Evolutionary conservation across 805 yeast species (phyloP), one percentile per base, ranked within the genome.

Genomic region (Torulaspora indica): DNA sequence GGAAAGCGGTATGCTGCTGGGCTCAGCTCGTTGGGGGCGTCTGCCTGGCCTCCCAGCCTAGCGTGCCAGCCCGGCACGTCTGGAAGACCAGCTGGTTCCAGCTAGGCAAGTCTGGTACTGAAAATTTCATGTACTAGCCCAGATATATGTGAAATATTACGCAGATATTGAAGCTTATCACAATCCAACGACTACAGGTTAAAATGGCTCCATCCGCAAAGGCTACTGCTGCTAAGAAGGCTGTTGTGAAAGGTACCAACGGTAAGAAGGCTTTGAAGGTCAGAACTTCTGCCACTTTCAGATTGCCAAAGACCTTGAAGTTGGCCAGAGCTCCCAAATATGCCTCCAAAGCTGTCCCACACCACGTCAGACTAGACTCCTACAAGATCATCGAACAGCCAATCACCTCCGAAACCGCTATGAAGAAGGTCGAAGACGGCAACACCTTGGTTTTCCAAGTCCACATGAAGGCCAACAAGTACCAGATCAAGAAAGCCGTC

Each of bases 391-490:
- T 93, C 70, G 85, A 86, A 73, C 77, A 87, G 64, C 97, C 97
- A 78, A 82, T 91, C 75, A 91, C 91, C 73, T 81, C 95, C 65
- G 98, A 93, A 81, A 87, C 96, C 63, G 96, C 98, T 70, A 89
- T 93, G 86, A 91, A 93, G 85, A 87, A 88, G 81, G 96, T 93
- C 70, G 98, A 93, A 81, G 96, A 89, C 72, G 88, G 95, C 77
- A 93, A 93, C 95, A 93, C 95, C 68, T 83, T 93, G 71, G 98
- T 93, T 61, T 90, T 93, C 91, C 95, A 86, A 77, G 98, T 93
- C 70, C 91, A 86, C 77, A 69, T 91, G 69, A 87, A 87, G 79
- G 79, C 98, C 71, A 93, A 93, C 96, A 93, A 93, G 82, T 75
- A 84, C 78, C 98, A 91, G 79, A 93, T 93, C 81, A 91, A 90